These are phyloP conservation scores for Penicillium chermesinum DNA, from an alignment of 495 filamentous ascomycete species.

Conservation along the genomic window DNA sequence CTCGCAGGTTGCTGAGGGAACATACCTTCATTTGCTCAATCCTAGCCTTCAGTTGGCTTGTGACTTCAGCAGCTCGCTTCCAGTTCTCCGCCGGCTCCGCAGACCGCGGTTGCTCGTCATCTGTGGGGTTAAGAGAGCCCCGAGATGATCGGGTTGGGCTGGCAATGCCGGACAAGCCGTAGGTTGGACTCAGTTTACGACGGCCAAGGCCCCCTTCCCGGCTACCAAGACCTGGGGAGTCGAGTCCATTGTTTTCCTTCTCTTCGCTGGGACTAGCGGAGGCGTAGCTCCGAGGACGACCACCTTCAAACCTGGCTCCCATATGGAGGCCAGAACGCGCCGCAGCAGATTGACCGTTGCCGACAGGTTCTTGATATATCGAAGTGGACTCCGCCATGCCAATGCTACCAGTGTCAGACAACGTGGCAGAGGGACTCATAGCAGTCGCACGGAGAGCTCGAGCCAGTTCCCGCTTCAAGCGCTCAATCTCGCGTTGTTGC, in stretches of 20 bases:
- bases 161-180: constrained; percentile 49
- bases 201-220: constrained; percentile 35
- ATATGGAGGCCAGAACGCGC: constrained; percentile 34
- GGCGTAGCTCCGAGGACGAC: constrained; percentile 58
- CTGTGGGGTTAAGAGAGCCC: constrained; percentile 30
- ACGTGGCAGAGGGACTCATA: constrained; percentile 33
- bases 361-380: constrained; percentile 32
- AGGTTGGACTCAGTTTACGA: constrained; percentile 43
- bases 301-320: constrained; percentile 35
- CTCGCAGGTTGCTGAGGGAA: constrained; percentile 5
- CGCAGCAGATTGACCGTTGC: constrained; percentile 25
- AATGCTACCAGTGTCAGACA: constrained; percentile 31
- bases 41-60: constrained; percentile 89
- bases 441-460: constrained; percentile 42
- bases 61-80: constrained; percentile 98
- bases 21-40: constrained; percentile 85
- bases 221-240: constrained; percentile 34
- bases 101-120: constrained; percentile 34
- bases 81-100: constrained; percentile 80
- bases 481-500: constrained; percentile 82
- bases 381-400: constrained; percentile 31
- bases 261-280: constrained; percentile 72
- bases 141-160: constrained; percentile 51
- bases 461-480: constrained; percentile 74
- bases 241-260: constrained; percentile 61